A percentile compares a stretch with the other conserved stretches of the same genome.
Conservation (phyloP, 352 stramenopile genomes). For the Blastocystis sp. region DNA sequence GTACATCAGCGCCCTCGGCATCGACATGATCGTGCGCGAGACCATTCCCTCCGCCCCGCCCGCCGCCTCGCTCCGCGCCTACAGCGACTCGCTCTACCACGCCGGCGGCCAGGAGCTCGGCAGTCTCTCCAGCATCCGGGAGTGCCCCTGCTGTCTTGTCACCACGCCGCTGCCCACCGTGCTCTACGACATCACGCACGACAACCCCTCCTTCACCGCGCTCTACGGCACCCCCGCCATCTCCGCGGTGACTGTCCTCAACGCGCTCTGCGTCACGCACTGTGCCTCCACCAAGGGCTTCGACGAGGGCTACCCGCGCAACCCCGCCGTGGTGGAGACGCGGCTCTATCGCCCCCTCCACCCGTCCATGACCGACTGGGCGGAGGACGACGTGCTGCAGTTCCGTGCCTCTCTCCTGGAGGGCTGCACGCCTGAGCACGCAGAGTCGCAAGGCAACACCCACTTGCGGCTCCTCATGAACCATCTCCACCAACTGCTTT, state of each 20-base stretch:
- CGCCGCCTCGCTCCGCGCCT: not conserved
- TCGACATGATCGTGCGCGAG: slow-evolving; percentile 70
- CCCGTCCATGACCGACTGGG: not conserved
- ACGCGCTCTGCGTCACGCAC: slow-evolving; percentile 7
- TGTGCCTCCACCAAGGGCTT: slow-evolving; percentile 67
- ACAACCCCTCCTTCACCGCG: slow-evolving; percentile 65
- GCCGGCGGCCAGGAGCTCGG: slow-evolving; percentile 54
- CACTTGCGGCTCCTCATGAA: slow-evolving; percentile 59
- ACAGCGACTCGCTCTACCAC: slow-evolving; percentile 54
- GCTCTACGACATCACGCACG: slow-evolving; percentile 71
- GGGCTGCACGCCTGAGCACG: not conserved
- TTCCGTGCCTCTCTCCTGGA: not conserved
- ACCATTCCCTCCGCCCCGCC: not conserved
- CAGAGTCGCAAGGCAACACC: not conserved
- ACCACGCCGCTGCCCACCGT: slow-evolving; percentile 53
- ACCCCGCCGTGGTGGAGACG: slow-evolving; percentile 69
- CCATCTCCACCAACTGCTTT: slow-evolving; percentile 39
- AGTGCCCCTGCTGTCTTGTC: slow-evolving; percentile 36
- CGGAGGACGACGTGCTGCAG: not conserved
- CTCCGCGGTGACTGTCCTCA: slow-evolving; percentile 53
- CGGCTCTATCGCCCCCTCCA: slow-evolving; percentile 6
- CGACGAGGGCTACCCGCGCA: slow-evolving; percentile 52
- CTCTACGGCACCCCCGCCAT: slow-evolving; percentile 10
- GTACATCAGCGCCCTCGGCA: slow-evolving; percentile 70
- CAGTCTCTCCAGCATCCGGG: slow-evolving; percentile 20